These are phyloP conservation scores for Colletotrichum sp. DNA, from an alignment of 2,329 filamentous ascomycete genomes.

Conservation along the genomic window DNA sequence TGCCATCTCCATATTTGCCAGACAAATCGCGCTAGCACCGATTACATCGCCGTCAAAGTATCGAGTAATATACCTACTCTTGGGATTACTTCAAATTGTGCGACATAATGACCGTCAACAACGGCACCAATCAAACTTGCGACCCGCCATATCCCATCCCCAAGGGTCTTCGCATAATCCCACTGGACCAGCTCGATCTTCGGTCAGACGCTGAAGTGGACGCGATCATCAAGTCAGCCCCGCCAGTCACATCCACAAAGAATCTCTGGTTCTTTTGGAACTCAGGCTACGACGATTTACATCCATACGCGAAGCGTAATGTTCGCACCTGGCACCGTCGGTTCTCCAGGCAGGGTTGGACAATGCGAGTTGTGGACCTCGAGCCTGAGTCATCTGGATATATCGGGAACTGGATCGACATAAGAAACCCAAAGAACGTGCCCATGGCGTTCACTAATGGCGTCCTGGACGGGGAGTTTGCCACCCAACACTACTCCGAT, in stretches of 20 bases:
- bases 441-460: constrained; percentile 34
- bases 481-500: constrained; percentile 60
- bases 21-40: neutral
- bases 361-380: constrained; percentile 42
- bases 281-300: constrained; percentile 39
- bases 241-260: constrained; percentile 39
- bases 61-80: neutral
- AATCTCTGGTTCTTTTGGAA: constrained; percentile 54
- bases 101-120: neutral
- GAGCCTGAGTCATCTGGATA: neutral
- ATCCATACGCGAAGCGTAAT: constrained; percentile 40
- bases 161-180: neutral
- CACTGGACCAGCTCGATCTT: constrained; percentile 25
- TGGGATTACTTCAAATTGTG: neutral
- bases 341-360: constrained; percentile 39
- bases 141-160: neutral
- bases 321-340: constrained; percentile 46
- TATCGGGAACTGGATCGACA: neutral
- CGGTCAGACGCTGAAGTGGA: constrained; percentile 36
- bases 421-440: neutral
- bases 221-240: constrained; percentile 28
- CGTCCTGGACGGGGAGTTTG: constrained; percentile 53
- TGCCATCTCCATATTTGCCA: neutral
- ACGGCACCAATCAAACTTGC: neutral
- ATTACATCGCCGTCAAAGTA: neutral